Percentiles rank a stretch among this genome's conserved stretches.
These are phyloP conservation scores for Phytophthora sp. DNA, from an alignment of 352 stramenopile species.

Conservation along the genomic window DNA sequence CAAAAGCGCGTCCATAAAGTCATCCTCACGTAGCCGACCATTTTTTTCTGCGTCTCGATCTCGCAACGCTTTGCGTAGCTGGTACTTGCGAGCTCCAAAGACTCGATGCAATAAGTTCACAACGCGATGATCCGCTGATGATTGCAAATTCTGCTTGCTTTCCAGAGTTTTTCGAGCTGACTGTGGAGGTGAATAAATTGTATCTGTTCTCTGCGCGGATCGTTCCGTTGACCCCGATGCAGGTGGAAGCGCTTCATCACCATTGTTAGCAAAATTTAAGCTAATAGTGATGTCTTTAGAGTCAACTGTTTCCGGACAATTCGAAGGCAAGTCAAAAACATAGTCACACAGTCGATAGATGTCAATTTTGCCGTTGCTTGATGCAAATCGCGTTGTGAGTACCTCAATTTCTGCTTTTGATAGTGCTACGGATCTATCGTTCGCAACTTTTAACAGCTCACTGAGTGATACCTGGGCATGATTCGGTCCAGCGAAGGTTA, in stretches of 20 bases:
- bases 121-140: slow-evolving; percentile 34
- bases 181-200: slow-evolving; percentile 6
- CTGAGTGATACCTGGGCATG: slow-evolving; percentile 23
- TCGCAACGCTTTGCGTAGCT: slow-evolving; percentile 69
- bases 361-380: slow-evolving; percentile 33
- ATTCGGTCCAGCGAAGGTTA: slow-evolving; percentile 16
- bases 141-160: slow-evolving; percentile 5
- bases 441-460: slow-evolving; percentile 32
- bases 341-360: slow-evolving; percentile 47
- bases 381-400: slow-evolving; percentile 32
- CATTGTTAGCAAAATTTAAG: slow-evolving; percentile 9
- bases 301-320: slow-evolving; percentile 11
- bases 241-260: slow-evolving; percentile 26
- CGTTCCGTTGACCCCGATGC: slow-evolving; percentile 4
- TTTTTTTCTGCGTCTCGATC: slow-evolving; percentile 63
- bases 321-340: slow-evolving; percentile 36
- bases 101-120: slow-evolving; percentile 53
- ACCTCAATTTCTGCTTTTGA: slow-evolving; percentile 40
- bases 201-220: not conserved
- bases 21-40: slow-evolving; percentile 66
- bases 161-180: slow-evolving; percentile 8
- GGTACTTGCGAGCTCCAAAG: slow-evolving; percentile 72
- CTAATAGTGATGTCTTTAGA: slow-evolving; percentile 23
- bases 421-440: slow-evolving; percentile 31
- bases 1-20: slow-evolving; percentile 78